These are phyloP conservation scores for Xylaria sp. DNA, from an alignment of 2,329 filamentous ascomycete genomes.

Conservation along the genomic window DNA sequence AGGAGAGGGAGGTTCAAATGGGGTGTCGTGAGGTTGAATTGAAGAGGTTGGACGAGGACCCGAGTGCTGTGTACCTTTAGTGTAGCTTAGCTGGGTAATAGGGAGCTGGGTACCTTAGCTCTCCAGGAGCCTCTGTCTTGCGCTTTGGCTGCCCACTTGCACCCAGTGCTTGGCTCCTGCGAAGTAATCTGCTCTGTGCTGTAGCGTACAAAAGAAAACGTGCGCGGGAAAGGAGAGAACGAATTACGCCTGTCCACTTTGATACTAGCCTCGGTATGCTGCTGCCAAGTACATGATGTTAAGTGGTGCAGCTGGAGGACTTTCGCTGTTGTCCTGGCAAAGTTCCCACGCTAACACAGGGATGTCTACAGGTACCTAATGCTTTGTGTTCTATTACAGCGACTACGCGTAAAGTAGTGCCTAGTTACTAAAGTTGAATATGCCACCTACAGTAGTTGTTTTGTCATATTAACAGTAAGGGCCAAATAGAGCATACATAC, in stretches of 20 bases:
- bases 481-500: no score
- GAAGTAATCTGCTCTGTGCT: background rate
- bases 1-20: slow-evolving; percentile 33
- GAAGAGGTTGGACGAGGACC: slow-evolving; percentile 20
- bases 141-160: background rate
- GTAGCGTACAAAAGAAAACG: slow-evolving; percentile 11
- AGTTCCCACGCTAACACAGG: slow-evolving; percentile 1
- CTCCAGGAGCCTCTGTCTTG: background rate
- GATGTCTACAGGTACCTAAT: background rate
- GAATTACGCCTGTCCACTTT: slow-evolving; percentile 10
- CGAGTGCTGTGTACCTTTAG: slow-evolving; percentile 9
- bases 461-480: no score
- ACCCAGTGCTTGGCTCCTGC: background rate
- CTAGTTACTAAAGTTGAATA: no score
- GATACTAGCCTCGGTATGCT: slow-evolving; percentile 20
- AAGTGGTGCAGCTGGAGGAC: slow-evolving; percentile 9
- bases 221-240: slow-evolving; percentile 30
- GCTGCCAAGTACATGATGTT: slow-evolving; percentile 6
- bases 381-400: background rate
- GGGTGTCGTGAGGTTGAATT: slow-evolving; percentile 24
- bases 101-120: background rate
- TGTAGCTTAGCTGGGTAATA: background rate
- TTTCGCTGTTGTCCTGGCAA: slow-evolving; percentile 26
- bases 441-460: no score
- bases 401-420: no score